Evolutionary conservation across 2,329 filamentous ascomycete genomes (phyloP).

Genomic region (Fusarium succisae): DNA sequence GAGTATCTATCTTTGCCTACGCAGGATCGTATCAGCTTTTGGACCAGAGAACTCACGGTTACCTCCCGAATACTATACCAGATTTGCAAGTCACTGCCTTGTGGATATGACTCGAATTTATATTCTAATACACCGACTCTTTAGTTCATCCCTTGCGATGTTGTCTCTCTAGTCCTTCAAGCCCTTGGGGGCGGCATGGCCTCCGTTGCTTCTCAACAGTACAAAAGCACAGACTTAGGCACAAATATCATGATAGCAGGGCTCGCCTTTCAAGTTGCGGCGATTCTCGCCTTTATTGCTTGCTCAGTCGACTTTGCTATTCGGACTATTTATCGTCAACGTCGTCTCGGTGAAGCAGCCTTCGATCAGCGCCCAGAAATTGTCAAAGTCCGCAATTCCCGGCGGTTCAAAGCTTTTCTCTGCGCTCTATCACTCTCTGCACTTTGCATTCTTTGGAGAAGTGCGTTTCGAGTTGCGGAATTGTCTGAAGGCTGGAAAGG

Average conservation of each 20-base stretch:
- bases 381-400: constrained; percentile 51
- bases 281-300: constrained; percentile 63
- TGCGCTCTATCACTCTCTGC: constrained; percentile 65
- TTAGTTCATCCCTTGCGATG: constrained; percentile 71
- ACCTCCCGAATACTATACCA: constrained; percentile 57
- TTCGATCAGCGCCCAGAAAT: constrained; percentile 52
- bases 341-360: constrained; percentile 45
- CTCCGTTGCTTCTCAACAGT: constrained; percentile 52
- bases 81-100: constrained; percentile 51
- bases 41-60: constrained; percentile 60
- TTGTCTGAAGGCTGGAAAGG: constrained; percentile 71
- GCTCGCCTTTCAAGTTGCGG: constrained; percentile 68
- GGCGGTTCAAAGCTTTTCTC: constrained; percentile 63
- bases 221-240: constrained; percentile 51
- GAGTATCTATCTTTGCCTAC: constrained; percentile 70
- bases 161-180: constrained; percentile 69
- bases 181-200: constrained; percentile 67
- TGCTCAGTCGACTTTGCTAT: constrained; percentile 61
- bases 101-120: too few relatives aligned
- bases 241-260: constrained; percentile 73
- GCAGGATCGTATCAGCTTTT: constrained; percentile 59
- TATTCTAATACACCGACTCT: background rate
- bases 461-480: constrained; percentile 73
- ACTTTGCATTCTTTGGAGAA: constrained; percentile 71
- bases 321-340: constrained; percentile 50